Evolutionary conservation across 129 eudicot genomes (phyloP), one percentile per base, ranked within the genome.

Genomic region (Flaveria robusta): DNA sequence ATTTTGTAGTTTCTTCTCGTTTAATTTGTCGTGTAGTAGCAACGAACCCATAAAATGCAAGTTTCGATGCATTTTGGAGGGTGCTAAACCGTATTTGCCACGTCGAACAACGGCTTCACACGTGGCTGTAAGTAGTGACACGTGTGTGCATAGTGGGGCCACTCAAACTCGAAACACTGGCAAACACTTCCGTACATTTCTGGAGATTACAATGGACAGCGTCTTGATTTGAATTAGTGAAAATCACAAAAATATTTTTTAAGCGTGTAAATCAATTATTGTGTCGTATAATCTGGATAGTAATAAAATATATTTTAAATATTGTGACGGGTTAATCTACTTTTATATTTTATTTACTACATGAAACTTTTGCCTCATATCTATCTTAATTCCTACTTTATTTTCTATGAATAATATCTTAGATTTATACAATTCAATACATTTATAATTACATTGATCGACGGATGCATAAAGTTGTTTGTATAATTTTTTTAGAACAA

Each of bases 11-110:
- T 55, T 12, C 60, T 20, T 13, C 23, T 56, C 63, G 9, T 16
- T 27, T 26, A 11, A 1, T 47, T 54, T 73, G 79, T 80, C 83
- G 74, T 66, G 2, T 80, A 72, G 69, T 23, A 19, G 29, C 27
- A 37, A 56, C 81, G 70, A 74, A 49, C 50, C 78, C 78, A 79
- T 63, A 41, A 59, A 39, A 50, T 80, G 39, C 79, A 72, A 80
- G 74, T 80, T 80, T 64, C 79, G 49, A 74, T 80, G 83, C 68
- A 43, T 19, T 49, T 71, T 69, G 74, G n/a, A 9, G 24, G 43
- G 56, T 58, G 78, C 22, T 11, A 77, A 43, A 60, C 50, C 42
- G 60, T 23, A 15, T 79, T 64, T 79, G 74, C 78, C 83, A 79
- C 78, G 66, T 79, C 83, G 29, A 45, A 81, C 80, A 59, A 22